Conservation (phyloP, 1,284 basidiomycete genomes). For the Leccinum insolens region DNA sequence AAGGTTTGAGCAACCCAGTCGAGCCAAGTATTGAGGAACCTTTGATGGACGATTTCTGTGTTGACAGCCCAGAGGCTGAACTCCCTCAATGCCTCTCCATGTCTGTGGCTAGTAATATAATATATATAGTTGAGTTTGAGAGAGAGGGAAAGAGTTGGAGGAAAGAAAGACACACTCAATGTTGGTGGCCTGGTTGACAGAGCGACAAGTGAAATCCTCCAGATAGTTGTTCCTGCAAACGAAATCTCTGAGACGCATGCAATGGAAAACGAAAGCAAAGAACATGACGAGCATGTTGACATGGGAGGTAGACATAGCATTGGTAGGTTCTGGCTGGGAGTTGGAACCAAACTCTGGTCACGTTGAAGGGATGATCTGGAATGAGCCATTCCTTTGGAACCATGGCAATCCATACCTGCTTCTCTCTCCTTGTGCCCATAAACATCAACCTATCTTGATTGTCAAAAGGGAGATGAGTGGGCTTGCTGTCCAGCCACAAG, state of each 20-base stretch:
- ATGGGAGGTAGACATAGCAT: not conserved
- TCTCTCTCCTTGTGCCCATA: not conserved
- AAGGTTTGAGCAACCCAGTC: not conserved
- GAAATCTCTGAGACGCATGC: not conserved
- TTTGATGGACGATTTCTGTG: not conserved
- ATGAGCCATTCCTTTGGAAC: slow-evolving; percentile 3
- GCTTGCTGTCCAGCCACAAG: slow-evolving; percentile 1
- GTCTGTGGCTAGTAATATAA: not conserved
- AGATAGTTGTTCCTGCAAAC: not conserved
- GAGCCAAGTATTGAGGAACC: not conserved
- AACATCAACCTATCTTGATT: not conserved
- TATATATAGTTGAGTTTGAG: too few relatives aligned
- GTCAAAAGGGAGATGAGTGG: not conserved
- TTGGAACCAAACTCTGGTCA: not conserved
- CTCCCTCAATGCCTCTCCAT: not conserved
- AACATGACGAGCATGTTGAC: slow-evolving; percentile 1
- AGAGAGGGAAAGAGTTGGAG: too few relatives aligned
- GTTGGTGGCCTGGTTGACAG: not conserved
- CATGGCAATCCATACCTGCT: slow-evolving; percentile 4
- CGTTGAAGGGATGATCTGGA: not conserved
- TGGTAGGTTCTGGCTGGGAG: not conserved
- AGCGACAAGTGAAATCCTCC: not conserved
- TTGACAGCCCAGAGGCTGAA: not conserved
- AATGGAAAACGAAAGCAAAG: not conserved
- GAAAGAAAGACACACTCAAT: not conserved